Conservation (phyloP, 2,329 filamentous ascomycete species). For the Colletotrichum horii region DNA sequence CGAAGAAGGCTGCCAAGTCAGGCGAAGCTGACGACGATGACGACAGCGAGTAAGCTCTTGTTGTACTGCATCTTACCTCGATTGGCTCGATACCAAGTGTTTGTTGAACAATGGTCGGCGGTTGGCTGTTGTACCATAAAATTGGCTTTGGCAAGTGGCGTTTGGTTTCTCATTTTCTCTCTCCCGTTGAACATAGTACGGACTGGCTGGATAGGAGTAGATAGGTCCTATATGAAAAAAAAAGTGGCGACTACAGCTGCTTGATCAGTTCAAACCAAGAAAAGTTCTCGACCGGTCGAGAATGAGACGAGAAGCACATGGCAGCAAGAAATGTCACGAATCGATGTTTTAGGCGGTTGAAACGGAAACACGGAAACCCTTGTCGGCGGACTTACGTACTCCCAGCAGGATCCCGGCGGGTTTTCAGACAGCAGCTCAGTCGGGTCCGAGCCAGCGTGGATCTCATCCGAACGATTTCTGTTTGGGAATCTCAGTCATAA, state of each 20-base stretch:
- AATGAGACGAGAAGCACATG: background rate
- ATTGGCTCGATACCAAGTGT: conserved; percentile 21
- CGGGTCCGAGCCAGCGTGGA: conserved; percentile 15
- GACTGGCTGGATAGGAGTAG: conserved; percentile 23
- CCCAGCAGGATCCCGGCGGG: background rate
- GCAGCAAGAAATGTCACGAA: background rate
- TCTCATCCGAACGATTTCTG: conserved; percentile 21
- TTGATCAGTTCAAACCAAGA: conserved; percentile 13
- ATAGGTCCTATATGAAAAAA: conserved; percentile 21
- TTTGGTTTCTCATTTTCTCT: conserved; percentile 17
- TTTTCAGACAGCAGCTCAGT: conserved; percentile 17
- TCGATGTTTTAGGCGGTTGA: conserved; percentile 2
- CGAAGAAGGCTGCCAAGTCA: conserved; percentile 58
- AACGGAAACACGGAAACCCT: background rate
- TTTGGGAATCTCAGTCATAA: conserved; percentile 16
- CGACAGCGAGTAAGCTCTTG: conserved; percentile 52
- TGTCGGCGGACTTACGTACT: background rate
- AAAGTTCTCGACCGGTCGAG: background rate
- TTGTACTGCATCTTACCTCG: conserved; percentile 16
- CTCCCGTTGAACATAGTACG: conserved; percentile 15
- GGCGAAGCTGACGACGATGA: conserved; percentile 50
- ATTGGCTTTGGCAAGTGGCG: conserved; percentile 26
- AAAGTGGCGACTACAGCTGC: conserved; percentile 1
- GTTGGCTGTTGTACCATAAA: conserved; percentile 25
- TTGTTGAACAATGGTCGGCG: conserved; percentile 21